Evolutionary conservation across 225 moss, liverwort and hornwort species (phyloP), one percentile per base, ranked within the genome.

Genomic region (Sphagnum contortum): DNA sequence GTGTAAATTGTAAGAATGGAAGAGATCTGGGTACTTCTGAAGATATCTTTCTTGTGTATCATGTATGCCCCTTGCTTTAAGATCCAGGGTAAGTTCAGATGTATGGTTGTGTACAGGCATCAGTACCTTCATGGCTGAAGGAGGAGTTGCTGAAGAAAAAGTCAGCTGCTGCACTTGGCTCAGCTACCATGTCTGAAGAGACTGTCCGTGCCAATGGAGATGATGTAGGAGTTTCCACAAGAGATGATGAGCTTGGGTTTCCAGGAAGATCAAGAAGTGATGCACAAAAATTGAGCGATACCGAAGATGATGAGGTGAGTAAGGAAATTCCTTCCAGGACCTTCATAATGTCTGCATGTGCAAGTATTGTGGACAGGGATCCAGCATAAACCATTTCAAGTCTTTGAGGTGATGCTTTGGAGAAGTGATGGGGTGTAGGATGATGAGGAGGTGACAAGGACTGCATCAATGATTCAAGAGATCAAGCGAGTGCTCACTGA

Each of bases 61-160:
- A 29, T 29, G 29, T 29, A 29, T 29, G 29, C 29, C 29, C 29
- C 0, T 29, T 29, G 29, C 29, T 29, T 29, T 29, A 29, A 29
- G 29, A 29, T 29, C 29, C 29, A 29, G 29, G 29, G 29, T 29
- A 29, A 29, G 29, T 29, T 29, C 29, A 29, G 29, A 29, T 29
- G 0, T 29, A 29, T 29, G 29, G 50, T 75, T 73, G 55, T 67
- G 47, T 80, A 63, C 83, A 98, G 98, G 93, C 98, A 72, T 87
- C 98, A 75, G 98, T 98, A 45, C 98, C 98, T 9, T 85, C 87
- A 48, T 98, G 98, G 98, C 78, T 98, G 47, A 89, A 93, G 60
- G 98, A 98, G 71, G 98, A 98, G 64, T 68, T 98, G 73, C 70
- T 98, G 75, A 98, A 98, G 76, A 93, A 98, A 67, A 98, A 98